These are phyloP conservation scores for Rosellinia necatrix DNA, from an alignment of 2,329 filamentous ascomycete species.

Conservation along the genomic window DNA sequence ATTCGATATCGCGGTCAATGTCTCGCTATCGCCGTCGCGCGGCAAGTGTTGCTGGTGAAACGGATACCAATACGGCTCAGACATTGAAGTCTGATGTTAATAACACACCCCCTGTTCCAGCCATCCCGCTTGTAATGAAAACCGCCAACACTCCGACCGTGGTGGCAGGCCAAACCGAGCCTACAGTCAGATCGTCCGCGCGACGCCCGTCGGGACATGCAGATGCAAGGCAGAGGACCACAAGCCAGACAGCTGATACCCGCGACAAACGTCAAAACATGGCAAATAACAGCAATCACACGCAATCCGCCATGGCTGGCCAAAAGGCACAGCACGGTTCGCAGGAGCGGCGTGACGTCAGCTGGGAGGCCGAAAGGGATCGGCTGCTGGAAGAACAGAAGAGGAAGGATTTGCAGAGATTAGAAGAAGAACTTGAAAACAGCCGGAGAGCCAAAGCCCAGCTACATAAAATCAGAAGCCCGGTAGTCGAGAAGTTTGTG, in stretches of 20 bases:
- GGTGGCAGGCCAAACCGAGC: constrained; percentile 4
- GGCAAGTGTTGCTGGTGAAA: constrained; percentile 34
- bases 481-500: constrained; percentile 54
- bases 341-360: constrained; percentile 41
- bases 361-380: constrained; percentile 53
- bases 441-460: constrained; percentile 36
- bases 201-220: constrained; percentile 33
- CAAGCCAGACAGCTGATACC: constrained; percentile 22
- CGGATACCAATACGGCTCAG: constrained; percentile 34
- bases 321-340: constrained; percentile 28
- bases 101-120: constrained; percentile 39
- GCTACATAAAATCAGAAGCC: constrained; percentile 43
- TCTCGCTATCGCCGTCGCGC: constrained; percentile 42
- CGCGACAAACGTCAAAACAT: constrained; percentile 13
- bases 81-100: constrained; percentile 35
- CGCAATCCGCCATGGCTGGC: constrained; percentile 25
- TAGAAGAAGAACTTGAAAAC: constrained; percentile 49
- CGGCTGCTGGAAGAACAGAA: constrained; percentile 55
- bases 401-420: constrained; percentile 52
- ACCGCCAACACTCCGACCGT: constrained; percentile 22
- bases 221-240: constrained; percentile 24
- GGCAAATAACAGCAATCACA: constrained; percentile 30
- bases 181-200: constrained; percentile 15
- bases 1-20: constrained; percentile 42
- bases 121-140: constrained; percentile 37